Base-by-base conservation (phyloP, 2,329 filamentous ascomycete species). In the Aspergillus intermedius region DNA sequence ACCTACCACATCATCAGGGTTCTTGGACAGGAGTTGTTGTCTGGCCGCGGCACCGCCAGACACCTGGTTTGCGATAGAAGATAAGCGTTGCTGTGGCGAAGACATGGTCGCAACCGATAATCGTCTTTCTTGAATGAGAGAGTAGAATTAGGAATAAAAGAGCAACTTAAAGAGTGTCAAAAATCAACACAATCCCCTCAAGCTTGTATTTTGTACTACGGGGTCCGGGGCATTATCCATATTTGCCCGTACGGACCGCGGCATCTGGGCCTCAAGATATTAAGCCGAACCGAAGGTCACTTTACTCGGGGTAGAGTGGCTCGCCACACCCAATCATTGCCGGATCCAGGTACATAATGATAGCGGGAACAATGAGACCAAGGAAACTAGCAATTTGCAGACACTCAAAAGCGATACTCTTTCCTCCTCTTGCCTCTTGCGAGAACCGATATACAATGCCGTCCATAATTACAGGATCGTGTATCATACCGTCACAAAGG, bases 31-130 rank as follows among this genome's bases (percentile, higher is more conserved):
- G 21, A 70, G 45, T 23, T 60, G 60, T 28, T 67, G 59, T 52
- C 57, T 65, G 21, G 62, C 60, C 17, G 53, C 52, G 28, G 52
- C 54, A 39, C 61, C 52, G 37, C 64, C 63, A 28, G 61, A 56
- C n/a, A 74, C 49, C 52, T 74, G 71, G 49, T 62, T 64, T 15
- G 70, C 57, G 52, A 74, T 70, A 10, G 71, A 70, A 30, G 61
- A 70, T 47, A 68, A 55, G 19, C 70, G 65, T 54, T 68, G 65
- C 42, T 70, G 64, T 47, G 65, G 48, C 45, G 67, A 60, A 61
- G 70, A 69, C 67, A 70, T 70, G 51, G 37, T 59, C 32, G 34
- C 12, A 9, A 47, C 5, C 12, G 25, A 30, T 30, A 30, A 12
- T 4, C 25, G 46, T 42, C 4, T 19, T 35, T 30, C 34, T 45